Evolutionary conservation across 2,329 filamentous ascomycete species (phyloP), one percentile per base, ranked within the genome.

Genomic region (Claviceps capensis): DNA sequence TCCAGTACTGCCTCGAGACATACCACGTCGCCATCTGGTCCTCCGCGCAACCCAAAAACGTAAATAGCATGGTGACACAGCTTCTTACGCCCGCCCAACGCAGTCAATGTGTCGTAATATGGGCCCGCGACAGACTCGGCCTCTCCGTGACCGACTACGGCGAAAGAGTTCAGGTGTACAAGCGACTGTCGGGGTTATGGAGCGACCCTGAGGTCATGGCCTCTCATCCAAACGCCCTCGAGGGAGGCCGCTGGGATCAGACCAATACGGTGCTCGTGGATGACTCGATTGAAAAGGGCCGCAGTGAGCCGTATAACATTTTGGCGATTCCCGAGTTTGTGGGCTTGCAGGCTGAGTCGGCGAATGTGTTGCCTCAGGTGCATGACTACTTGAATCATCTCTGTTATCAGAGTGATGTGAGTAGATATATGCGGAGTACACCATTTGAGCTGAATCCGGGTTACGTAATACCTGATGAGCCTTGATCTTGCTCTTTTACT

Each of bases 1-100:
- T 97, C 3, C 62, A 75, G 30, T 88, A 89, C 65, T 78, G 90
- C 58, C 75, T 95, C 58, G 68, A 77, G 13, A 82, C 83, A 53
- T 91, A 94, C 70, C 73, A 74, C 50, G 84, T 95, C 34, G 88
- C 89, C 69, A 79, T 97, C 53, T 98, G 91, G 89, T 95, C 91
- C 1, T 95, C 88, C 6, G 89, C 91, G 0, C 78, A 76, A 19
- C 83, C 82, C 0, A 67, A 76, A 1, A 96, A 93, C 57, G 88
- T 95, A 14, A 58, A 67, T 8, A 69, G 69, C 38, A 86, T 95
- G 74, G 79, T 87, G 55, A 67, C 71, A 2, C 70, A 78, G 48
- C 75, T 95, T 0, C 75, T 95, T 53, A 70, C 74, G 0, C 65
- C 69, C 0, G 62, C 73, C 1, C 74, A 85, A 58, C 72, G 71